Percentiles rank a stretch among this genome's conserved stretches.
phyloP scores from a whole-genome alignment of 2,329 filamentous ascomycete genomes.

The Tolypocladium tropicale region DNA sequence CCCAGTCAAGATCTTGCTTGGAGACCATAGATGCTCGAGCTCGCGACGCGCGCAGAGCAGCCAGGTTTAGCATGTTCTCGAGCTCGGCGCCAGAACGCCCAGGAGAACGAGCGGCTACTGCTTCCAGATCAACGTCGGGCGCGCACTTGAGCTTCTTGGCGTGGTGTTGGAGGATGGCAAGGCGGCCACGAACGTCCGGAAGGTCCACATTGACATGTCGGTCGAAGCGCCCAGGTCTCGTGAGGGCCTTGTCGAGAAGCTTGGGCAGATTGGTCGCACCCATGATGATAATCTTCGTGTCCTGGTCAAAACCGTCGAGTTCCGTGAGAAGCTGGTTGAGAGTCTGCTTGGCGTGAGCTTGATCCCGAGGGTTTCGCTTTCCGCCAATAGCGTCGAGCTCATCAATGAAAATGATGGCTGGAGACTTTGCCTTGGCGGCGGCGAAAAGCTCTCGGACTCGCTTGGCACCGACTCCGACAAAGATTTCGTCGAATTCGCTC shows the following conservation, averaged over 20 bases:
- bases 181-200: constrained; percentile 84
- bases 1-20: constrained; percentile 85
- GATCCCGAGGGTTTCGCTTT: constrained; percentile 85
- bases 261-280: constrained; percentile 95
- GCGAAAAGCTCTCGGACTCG: constrained; percentile 88
- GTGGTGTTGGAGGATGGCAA: constrained; percentile 89
- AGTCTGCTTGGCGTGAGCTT: constrained; percentile 93
- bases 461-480: constrained; percentile 93
- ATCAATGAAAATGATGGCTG: constrained; percentile 91
- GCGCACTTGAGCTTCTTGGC: constrained; percentile 80
- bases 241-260: constrained; percentile 87
- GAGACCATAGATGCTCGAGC: constrained; percentile 66
- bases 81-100: constrained; percentile 93
- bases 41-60: constrained; percentile 88
- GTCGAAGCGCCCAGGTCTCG: constrained; percentile 89
- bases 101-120: constrained; percentile 77
- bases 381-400: constrained; percentile 91
- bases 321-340: constrained; percentile 95
- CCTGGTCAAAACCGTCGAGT: constrained; percentile 92
- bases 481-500: constrained; percentile 96
- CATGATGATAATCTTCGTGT: constrained; percentile 88
- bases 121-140: constrained; percentile 69
- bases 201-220: constrained; percentile 81
- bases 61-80: constrained; percentile 94
- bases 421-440: constrained; percentile 74